Conservation (phyloP, 2,329 filamentous ascomycete species). For the Byssoonygena ceratinophila region DNA sequence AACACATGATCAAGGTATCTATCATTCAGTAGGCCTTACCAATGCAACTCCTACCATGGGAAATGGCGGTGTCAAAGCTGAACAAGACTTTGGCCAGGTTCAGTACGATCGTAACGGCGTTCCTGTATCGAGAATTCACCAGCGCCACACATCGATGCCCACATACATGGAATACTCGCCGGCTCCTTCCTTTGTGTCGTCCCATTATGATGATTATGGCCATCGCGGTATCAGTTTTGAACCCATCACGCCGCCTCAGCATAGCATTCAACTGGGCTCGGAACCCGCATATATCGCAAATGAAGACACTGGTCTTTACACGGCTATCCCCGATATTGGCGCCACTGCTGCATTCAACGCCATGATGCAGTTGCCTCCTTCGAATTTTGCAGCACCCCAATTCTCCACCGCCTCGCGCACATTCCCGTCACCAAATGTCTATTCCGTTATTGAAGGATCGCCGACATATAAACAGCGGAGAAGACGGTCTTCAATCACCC, state of each 20-base stretch:
- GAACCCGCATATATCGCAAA: slow-evolving; percentile 97
- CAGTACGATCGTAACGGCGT: slow-evolving; percentile 91
- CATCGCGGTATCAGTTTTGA: slow-evolving; percentile 93
- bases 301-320: slow-evolving; percentile 93
- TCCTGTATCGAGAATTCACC: slow-evolving; percentile 69
- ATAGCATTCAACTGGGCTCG: slow-evolving; percentile 65
- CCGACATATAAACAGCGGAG: slow-evolving; percentile 97
- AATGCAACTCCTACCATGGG: slow-evolving; percentile 54
- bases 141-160: slow-evolving; percentile 97
- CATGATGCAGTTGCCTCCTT: slow-evolving; percentile 81
- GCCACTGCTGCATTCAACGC: slow-evolving; percentile 68
- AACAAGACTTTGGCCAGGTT: slow-evolving; percentile 68
- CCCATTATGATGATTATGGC: slow-evolving; percentile 96
- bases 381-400: slow-evolving; percentile 68
- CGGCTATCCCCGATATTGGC: slow-evolving; percentile 78
- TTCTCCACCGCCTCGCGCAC: slow-evolving; percentile 60
- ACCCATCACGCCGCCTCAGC: slow-evolving; percentile 90
- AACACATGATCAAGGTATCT: slow-evolving; percentile 56
- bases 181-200: slow-evolving; percentile 95
- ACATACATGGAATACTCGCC: slow-evolving; percentile 97
- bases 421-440: slow-evolving; percentile 68
- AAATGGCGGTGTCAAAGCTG: slow-evolving; percentile 65
- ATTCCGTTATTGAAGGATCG: slow-evolving; percentile 93
- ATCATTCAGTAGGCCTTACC: slow-evolving; percentile 59
- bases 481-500: slow-evolving; percentile 83